Percentiles rank a stretch among this genome's conserved stretches.
These are phyloP conservation scores for Clonostachys rhizophaga DNA, from an alignment of 2,329 filamentous ascomycete genomes.

Conservation along the genomic window DNA sequence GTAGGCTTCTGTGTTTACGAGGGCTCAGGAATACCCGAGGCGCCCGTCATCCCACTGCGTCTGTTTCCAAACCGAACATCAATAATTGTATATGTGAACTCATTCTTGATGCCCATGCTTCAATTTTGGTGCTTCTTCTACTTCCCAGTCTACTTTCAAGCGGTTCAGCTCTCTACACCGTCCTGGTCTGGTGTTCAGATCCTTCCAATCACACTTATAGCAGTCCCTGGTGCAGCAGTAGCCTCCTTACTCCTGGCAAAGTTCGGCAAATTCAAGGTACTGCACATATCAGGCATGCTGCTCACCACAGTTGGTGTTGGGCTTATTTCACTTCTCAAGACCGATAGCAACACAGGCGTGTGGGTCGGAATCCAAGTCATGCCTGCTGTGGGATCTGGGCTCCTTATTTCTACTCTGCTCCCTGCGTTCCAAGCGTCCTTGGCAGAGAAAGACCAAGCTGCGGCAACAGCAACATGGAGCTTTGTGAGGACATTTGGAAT, in stretches of 20 bases:
- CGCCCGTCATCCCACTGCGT: slow-evolving; percentile 14
- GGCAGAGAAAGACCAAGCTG: slow-evolving; percentile 24
- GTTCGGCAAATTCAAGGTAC: slow-evolving; percentile 21
- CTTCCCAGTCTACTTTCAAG: slow-evolving; percentile 41
- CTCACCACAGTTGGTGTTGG: slow-evolving; percentile 33
- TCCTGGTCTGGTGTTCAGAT: slow-evolving; percentile 23
- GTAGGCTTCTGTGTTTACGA: slow-evolving; percentile 20
- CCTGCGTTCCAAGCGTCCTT: slow-evolving; percentile 34
- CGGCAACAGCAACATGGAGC: slow-evolving; percentile 27
- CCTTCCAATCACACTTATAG: slow-evolving; percentile 20
- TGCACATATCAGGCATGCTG: slow-evolving; percentile 28
- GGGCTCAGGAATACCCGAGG: slow-evolving; percentile 9
- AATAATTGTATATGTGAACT: slow-evolving; percentile 12
- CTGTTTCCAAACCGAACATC: slow-evolving; percentile 14
- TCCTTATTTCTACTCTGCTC: slow-evolving; percentile 33
- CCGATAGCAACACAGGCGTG: slow-evolving; percentile 17
- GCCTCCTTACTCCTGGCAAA: slow-evolving; percentile 18
- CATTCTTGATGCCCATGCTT: slow-evolving; percentile 11
- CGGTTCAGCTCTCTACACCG: slow-evolving; percentile 24
- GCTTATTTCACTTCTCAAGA: slow-evolving; percentile 28
- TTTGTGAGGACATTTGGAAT: slow-evolving; percentile 38
- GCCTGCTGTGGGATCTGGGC: slow-evolving; percentile 30
- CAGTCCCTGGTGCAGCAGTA: slow-evolving; percentile 17
- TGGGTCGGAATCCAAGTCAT: slow-evolving; percentile 35
- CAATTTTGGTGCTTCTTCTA: slow-evolving; percentile 32